phyloP scores from a whole-genome alignment of 2,329 filamentous ascomycete genomes.

The Epichloe glyceriae region DNA sequence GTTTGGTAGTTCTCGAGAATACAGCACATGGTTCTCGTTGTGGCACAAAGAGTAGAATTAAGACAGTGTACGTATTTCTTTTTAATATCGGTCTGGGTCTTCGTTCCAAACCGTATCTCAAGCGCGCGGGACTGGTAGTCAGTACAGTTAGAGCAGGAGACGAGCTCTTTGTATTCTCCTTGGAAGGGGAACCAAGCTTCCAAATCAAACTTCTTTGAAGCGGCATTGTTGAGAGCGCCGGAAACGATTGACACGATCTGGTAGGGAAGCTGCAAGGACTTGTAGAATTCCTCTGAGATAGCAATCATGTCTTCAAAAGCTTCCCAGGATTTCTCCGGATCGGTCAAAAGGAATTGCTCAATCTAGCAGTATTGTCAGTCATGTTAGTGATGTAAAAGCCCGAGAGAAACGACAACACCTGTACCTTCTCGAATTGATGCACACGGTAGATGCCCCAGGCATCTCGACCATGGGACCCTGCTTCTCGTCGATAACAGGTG shows the following conservation, averaged over 20 bases:
- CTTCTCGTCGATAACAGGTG: constrained; percentile 92
- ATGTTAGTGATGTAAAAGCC: not conserved
- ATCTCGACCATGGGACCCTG: constrained; percentile 72
- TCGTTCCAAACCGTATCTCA: constrained; percentile 82
- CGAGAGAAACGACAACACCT: not conserved
- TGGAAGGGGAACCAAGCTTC: constrained; percentile 97
- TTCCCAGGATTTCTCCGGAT: constrained; percentile 86
- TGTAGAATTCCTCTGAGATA: constrained; percentile 88
- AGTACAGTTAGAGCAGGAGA: constrained; percentile 95
- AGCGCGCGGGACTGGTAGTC: constrained; percentile 93
- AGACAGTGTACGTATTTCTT: constrained; percentile 94
- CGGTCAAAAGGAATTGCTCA: constrained; percentile 67
- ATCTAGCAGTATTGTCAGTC: constrained; percentile 24
- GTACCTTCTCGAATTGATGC: constrained; percentile 89
- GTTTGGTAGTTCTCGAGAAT: constrained; percentile 96
- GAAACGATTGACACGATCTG: constrained; percentile 89
- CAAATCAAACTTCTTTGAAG: constrained; percentile 84
- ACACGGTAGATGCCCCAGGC: constrained; percentile 98
- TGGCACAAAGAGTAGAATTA: constrained; percentile 82
- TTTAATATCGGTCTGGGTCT: constrained; percentile 66
- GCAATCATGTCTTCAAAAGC: constrained; percentile 88
- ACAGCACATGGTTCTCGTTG: constrained; percentile 85
- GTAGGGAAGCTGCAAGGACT: constrained; percentile 79
- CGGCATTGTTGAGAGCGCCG: constrained; percentile 70
- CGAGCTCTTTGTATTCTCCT: constrained; percentile 95